Base-by-base conservation (phyloP, 2,329 filamentous ascomycete species). In the Colletotrichum graminicola region DNA sequence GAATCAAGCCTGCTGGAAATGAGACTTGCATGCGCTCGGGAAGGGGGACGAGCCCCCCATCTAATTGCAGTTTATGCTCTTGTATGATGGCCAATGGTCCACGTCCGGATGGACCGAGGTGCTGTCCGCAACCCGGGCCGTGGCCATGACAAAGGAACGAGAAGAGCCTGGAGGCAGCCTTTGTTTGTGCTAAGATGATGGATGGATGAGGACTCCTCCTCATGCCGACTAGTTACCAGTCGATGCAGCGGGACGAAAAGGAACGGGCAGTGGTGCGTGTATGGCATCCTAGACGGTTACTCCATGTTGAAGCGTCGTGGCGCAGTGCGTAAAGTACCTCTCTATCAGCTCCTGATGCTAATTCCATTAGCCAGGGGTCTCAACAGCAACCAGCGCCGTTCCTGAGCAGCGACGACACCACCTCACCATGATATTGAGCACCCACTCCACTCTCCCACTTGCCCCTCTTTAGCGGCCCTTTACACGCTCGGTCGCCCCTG, bases 281-380 rank as follows among this genome's bases (percentile, higher is more conserved):
- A 63, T 67, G 67, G 67, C 67, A 56, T 59, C 47, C 34, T 69
- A 69, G 54, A 39, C 16, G 45, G 39, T n/a, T 66, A 69, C 66
- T 14, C 26, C 21, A 5, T 2, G 11, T 12, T 2, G 36, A 16
- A 5, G 6, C 3, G n/a, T 10, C 14, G 1, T 2, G 21, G 6
- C 8, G 16, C 21, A 7, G 26, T 7, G 1, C 16, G 10, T 16
- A n/a, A 62, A 49, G 69, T 72, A 60, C 29, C 16, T 49, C 32
- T 29, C 52, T 60, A 72, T 62, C 65, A 45, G 59, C 29, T 34
- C 5, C 59, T 57, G 51, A 57, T 68, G 43, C 67, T 47, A 36
- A 43, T 23, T 39, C 39, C 51, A 36, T 18, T 72, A 69, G 69
- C 69, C 69, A 72, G 69, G 69, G 69, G 69, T 68, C 43, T 54